Evolutionary conservation across 495 filamentous ascomycete genomes (phyloP), one percentile per base, ranked within the genome.

Genomic region (Aspergillus nidulans): DNA sequence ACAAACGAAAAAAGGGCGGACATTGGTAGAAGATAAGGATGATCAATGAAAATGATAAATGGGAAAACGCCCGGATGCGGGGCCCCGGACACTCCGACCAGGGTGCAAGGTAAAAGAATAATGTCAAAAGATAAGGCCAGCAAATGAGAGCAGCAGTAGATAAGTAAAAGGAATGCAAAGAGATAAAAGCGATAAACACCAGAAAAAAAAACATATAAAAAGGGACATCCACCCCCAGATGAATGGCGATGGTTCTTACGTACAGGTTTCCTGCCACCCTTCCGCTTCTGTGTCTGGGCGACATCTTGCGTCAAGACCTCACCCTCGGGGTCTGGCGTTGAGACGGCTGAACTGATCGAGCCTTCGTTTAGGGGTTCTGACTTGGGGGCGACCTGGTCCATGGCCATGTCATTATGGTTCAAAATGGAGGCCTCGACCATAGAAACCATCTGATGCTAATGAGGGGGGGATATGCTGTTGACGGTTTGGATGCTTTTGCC

Each of bases 231-330:
- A 32, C 24, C 44, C 44, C 45, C 28, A 43, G 43, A 45, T n/a
- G n/a, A n/a, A n/a, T n/a, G 56, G 50, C 38, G 42, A 61, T 54
- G 46, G 21, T 41, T 55, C 40, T 62, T 56, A 85, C 89, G 67
- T 84, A 98, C 94, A 63, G 94, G 94, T 74, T 98, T 98, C 56
- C 94, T 83, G 38, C 94, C 94, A 66, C 94, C 94, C 75, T 98
- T 98, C 63, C 95, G 83, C 78, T 97, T 98, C 68, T 89, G 88
- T 52, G 78, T 80, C 66, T 81, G 80, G 47, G 77, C 73, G 30
- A 76, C 66, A 61, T 86, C 82, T 61, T 84, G 83, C 4, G 68
- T 77, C 60, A 79, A 70, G 20, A 73, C 69, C 55, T 80, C 81
- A n/a, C 69, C 72, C 52, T 86, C 84, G 2, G 75, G 73, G 58